These are phyloP conservation scores for Boechera divaricarpa DNA, from an alignment of 345 rosid species.

Conservation along the genomic window DNA sequence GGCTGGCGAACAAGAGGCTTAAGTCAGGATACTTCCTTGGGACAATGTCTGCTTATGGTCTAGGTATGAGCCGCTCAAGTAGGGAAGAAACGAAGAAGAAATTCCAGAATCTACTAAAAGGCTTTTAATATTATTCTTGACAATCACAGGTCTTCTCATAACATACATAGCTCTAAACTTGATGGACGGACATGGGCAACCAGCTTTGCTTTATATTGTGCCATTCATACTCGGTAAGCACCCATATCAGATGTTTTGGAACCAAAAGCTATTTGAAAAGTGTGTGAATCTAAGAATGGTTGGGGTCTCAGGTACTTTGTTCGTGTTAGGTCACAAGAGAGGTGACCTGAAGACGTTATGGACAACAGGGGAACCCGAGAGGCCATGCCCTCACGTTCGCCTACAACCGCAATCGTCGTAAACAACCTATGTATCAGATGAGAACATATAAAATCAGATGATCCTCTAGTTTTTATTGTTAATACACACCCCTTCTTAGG, in stretches of 20 bases:
- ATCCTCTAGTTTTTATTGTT: constrained; percentile 40
- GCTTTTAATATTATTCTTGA: neutral
- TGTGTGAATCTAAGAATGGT: neutral
- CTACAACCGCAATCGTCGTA: constrained; percentile 53
- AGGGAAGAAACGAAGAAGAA: neutral
- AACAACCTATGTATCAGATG: neutral
- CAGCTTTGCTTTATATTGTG: constrained; percentile 94
- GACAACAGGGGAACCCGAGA: constrained; percentile 83
- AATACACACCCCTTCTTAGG: constrained; percentile 41
- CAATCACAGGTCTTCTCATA: constrained; percentile 75
- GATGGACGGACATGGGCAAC: constrained; percentile 99
- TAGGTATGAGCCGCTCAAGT: constrained; percentile 48
- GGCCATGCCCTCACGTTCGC: constrained; percentile 70
- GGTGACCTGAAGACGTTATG: constrained; percentile 84
- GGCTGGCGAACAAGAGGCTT: constrained; percentile 79
- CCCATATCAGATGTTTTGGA: neutral
- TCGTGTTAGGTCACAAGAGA: constrained; percentile 76
- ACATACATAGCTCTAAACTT: constrained; percentile 91
- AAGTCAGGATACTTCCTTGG: constrained; percentile 84
- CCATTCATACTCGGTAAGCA: constrained; percentile 91
- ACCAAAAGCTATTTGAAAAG: neutral
- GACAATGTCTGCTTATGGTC: constrained; percentile 94
- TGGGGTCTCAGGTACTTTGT: constrained; percentile 62
- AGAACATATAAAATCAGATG: neutral
- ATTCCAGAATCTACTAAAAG: neutral